phyloP scores from a whole-genome alignment of 164 flowering plant species.

The Saururus chinensis region DNA sequence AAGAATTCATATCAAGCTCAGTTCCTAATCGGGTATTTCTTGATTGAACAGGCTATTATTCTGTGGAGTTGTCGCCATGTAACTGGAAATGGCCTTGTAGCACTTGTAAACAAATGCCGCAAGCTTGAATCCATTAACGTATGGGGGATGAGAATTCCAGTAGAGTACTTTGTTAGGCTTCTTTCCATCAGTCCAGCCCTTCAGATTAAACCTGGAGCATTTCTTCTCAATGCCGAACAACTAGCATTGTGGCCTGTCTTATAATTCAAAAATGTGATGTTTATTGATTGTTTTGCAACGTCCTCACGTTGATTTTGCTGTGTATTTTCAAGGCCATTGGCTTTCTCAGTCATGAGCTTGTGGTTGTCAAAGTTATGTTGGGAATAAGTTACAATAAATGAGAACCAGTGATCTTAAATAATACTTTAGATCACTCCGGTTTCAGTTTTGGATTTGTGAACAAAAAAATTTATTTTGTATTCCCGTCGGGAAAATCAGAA shows the following conservation, averaged over 20 bases:
- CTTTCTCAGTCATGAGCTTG: too few relatives aligned
- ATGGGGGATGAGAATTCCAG: constrained; percentile 79
- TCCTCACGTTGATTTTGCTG: too few relatives aligned
- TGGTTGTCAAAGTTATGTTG: too few relatives aligned
- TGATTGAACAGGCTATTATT: constrained; percentile 44
- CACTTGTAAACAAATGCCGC: constrained; percentile 61
- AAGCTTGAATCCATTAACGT: constrained; percentile 69
- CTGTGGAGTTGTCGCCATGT: constrained; percentile 97
- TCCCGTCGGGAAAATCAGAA: too few relatives aligned
- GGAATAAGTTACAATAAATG: too few relatives aligned
- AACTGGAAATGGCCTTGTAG: constrained; percentile 65
- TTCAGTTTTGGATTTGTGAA: too few relatives aligned
- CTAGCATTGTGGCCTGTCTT: constrained; percentile 24
- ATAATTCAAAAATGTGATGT: constrained; percentile 1
- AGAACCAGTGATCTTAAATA: too few relatives aligned
- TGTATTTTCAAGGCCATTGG: too few relatives aligned
- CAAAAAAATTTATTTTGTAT: too few relatives aligned
- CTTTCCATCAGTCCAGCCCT: constrained; percentile 70
- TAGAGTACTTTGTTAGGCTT: constrained; percentile 57
- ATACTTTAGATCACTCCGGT: too few relatives aligned
- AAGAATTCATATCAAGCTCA: background rate
- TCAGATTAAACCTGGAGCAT: constrained; percentile 48
- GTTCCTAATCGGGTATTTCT: background rate
- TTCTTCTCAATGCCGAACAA: constrained; percentile 20
- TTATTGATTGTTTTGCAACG: too few relatives aligned